Conservation (phyloP, 2,329 filamentous ascomycete genomes). For the Fusarium paranaense region DNA sequence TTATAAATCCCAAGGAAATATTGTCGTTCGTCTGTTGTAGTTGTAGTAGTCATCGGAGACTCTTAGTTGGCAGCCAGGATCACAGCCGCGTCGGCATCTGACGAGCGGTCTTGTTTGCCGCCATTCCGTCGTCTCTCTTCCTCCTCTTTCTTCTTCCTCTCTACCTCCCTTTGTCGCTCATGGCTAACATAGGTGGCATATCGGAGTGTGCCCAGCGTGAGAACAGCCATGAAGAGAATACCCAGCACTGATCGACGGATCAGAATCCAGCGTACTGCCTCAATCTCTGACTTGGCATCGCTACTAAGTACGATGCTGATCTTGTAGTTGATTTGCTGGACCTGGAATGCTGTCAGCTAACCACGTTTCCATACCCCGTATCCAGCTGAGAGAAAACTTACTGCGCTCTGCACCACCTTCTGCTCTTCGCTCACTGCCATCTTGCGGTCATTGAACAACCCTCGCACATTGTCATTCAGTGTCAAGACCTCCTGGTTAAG, state of each 20-base stretch:
- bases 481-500: slow-evolving; percentile 85
- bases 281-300: slow-evolving; percentile 91
- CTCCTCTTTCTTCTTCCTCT: slow-evolving; percentile 56
- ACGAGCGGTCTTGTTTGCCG: slow-evolving; percentile 59
- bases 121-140: slow-evolving; percentile 57
- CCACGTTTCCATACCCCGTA: not conserved
- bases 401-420: slow-evolving; percentile 82
- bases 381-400: slow-evolving; percentile 53
- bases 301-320: slow-evolving; percentile 92
- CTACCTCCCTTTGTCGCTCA: slow-evolving; percentile 60
- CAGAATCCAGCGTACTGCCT: slow-evolving; percentile 88
- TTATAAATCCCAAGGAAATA: slow-evolving; percentile 35
- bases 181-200: slow-evolving; percentile 69
- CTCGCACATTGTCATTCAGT: slow-evolving; percentile 91
- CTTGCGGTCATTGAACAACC: slow-evolving; percentile 95
- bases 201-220: slow-evolving; percentile 69
- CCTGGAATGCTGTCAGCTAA: slow-evolving; percentile 57
- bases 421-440: slow-evolving; percentile 93
- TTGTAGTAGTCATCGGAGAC: not conserved
- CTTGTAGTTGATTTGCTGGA: slow-evolving; percentile 96
- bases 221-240: slow-evolving; percentile 74
- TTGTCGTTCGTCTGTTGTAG: slow-evolving; percentile 21
- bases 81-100: slow-evolving; percentile 65
- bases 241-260: slow-evolving; percentile 73
- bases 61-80: slow-evolving; percentile 67